Conservation (phyloP, 306 rosid genomes). For the cucumber (Cucumis sativus) region Cucumber_9930_V3 NC_026660.2:19311001-19311500, state of each 20-base stretch:
- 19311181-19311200: neutral
- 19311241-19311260: neutral
- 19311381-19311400: neutral
- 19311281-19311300: neutral
- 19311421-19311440: too few species aligned
- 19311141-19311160: constrained; percentile 11
- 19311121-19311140: constrained; percentile 47
- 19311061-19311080: constrained; percentile 91
- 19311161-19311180: constrained; percentile 26
- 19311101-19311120: constrained; percentile 71
- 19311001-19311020: constrained; percentile 65
- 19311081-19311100: constrained; percentile 63
- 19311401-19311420: too few species aligned
- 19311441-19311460: too few species aligned
- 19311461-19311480: neutral
- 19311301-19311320: too few species aligned
- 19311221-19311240: neutral
- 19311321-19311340: too few species aligned
- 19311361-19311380: neutral
- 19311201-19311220: neutral
- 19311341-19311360: neutral
- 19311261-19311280: neutral
- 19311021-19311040: constrained; percentile 55
- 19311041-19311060: constrained; percentile 81
- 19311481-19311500: neutral